Conservation (phyloP, 352 stramenopile species). For the Pythium rishiriense region DNA sequence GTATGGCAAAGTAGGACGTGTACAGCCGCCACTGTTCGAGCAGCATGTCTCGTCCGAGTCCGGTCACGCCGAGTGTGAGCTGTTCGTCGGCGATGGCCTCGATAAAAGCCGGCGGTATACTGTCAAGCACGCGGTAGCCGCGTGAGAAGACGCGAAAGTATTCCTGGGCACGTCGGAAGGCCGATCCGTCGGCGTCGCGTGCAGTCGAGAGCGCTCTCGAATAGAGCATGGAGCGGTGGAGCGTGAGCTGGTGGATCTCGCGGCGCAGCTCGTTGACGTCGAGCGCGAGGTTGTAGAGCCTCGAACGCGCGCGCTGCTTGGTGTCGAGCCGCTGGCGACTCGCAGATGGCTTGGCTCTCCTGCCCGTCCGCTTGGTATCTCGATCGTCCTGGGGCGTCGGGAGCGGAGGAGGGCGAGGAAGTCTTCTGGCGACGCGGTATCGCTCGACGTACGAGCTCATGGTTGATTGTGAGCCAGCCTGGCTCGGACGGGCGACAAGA, state of each 20-base stretch:
- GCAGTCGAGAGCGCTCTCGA: constrained; percentile 13
- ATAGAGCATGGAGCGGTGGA: constrained; percentile 10
- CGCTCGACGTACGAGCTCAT: no score
- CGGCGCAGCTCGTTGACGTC: constrained; percentile 16
- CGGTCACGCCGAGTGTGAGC: constrained; percentile 1
- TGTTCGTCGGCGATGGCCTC: neutral
- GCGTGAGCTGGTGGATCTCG: constrained; percentile 5
- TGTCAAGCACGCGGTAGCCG: neutral
- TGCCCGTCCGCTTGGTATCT: no score
- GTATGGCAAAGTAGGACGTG: constrained; percentile 16
- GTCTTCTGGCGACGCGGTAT: no score
- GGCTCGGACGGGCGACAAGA: no score
- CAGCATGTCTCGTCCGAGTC: constrained; percentile 18
- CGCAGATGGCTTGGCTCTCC: no score
- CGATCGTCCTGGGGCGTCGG: no score
- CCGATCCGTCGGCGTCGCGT: constrained; percentile 5
- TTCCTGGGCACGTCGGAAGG: neutral
- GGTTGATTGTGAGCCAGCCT: no score
- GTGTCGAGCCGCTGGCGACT: no score
- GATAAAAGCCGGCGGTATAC: neutral
- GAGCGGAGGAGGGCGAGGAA: no score
- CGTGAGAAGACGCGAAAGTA: constrained; percentile 12
- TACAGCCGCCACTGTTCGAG: constrained; percentile 24
- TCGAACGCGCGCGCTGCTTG: constrained; percentile 10
- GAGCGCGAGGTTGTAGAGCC: constrained; percentile 25